Conservation (phyloP, 306 rosid genomes). For the Urtica urens region DNA sequence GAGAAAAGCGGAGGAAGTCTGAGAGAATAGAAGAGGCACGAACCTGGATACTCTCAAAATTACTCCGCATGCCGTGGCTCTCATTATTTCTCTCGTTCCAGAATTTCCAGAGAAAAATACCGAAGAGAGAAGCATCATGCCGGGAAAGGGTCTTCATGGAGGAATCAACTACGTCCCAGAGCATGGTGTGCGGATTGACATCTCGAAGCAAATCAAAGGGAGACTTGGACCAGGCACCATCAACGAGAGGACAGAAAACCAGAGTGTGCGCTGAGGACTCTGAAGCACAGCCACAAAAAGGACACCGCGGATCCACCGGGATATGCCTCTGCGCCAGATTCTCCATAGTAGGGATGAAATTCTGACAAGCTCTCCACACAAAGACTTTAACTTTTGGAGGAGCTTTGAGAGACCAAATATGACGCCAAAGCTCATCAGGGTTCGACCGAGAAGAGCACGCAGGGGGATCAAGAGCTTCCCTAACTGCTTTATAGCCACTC, state of each 20-base stretch:
- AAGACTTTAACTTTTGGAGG: neutral
- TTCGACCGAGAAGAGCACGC: neutral
- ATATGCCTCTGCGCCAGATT: neutral
- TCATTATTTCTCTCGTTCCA: neutral
- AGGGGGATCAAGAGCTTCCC: neutral
- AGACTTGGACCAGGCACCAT: neutral
- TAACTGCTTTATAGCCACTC: neutral
- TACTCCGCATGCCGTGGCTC: neutral
- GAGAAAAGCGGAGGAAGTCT: neutral
- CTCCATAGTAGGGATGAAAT: neutral
- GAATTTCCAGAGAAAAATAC: neutral
- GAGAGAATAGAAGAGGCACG: neutral
- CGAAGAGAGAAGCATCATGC: neutral
- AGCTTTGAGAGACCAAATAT: neutral
- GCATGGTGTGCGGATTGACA: neutral
- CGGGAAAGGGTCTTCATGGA: neutral
- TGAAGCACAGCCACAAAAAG: neutral
- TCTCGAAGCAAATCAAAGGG: neutral
- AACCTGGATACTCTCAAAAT: neutral
- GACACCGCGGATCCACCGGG: neutral
- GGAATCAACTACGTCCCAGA: neutral
- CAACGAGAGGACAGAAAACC: neutral
- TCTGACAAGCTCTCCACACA: neutral
- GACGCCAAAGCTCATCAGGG: neutral
- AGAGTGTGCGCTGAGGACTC: neutral